A percentile compares a stretch with the other conserved stretches of the same genome.
phyloP scores from a whole-genome alignment of 2,329 filamentous ascomycete species.

The Pseudocercospora macadamiae region DNA sequence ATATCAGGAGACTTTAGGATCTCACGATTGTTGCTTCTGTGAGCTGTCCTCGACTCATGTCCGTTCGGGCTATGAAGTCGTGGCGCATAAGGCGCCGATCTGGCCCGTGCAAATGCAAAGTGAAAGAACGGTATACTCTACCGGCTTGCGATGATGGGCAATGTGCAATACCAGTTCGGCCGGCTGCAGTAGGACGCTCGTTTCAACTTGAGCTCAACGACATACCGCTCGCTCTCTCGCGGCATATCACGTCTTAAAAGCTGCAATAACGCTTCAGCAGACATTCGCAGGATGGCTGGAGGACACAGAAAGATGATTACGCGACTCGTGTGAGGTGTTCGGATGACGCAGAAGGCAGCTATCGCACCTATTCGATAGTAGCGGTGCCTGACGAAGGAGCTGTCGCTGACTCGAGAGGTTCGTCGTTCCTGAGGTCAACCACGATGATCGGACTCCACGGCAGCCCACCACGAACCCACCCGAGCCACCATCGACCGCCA shows the following conservation, averaged over 20 bases:
- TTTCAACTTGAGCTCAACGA: background rate
- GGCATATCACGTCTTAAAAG: background rate
- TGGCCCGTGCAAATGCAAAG: background rate
- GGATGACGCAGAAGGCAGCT: background rate
- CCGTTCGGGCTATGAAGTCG: constrained; percentile 3
- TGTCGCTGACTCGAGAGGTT: constrained; percentile 16
- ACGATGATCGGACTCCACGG: background rate
- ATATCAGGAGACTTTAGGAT: background rate
- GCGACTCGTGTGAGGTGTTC: background rate
- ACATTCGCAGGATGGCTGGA: background rate
- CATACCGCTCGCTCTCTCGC: background rate
- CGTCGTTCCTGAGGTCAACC: background rate
- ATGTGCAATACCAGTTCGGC: background rate
- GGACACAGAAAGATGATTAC: background rate
- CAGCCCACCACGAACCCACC: background rate
- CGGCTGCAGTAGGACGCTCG: background rate
- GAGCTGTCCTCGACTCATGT: constrained; percentile 1
- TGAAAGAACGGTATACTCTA: background rate
- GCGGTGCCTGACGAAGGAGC: constrained; percentile 14
- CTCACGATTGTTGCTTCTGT: background rate
- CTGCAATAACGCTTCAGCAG: background rate
- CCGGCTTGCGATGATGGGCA: background rate
- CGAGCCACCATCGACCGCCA: background rate
- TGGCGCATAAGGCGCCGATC: constrained; percentile 6
- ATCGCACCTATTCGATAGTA: constrained; percentile 1